Base-by-base conservation (phyloP, 345 rosid species). In the Gossypium herbaceum region DNA sequence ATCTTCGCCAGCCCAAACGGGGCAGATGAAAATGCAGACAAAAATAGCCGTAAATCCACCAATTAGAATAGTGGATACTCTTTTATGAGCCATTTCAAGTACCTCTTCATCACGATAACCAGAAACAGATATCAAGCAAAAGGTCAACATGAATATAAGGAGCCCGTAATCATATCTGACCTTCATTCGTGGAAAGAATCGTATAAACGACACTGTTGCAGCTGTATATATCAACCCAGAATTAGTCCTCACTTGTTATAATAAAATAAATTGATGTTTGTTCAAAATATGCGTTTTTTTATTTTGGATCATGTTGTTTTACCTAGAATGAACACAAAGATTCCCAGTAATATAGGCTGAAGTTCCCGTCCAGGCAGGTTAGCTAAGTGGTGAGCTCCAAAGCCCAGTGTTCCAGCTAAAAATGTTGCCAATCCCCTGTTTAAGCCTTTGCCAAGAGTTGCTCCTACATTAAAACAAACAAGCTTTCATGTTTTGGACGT, bases 141-240 rank as follows among this genome's bases (percentile, higher is more conserved):
- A 92, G 11, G 97, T 94, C 76, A 92, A 76, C 51, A 92, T 89
- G 81, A 94, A 94, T 64, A 91, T 88, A 75, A 85, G 47, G 48
- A 92, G 68, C 62, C 97, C 91, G 65, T 94, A 94, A 76, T 94
- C 97, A 43, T 92, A 94, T 86, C 97, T 89, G 13, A 92, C 90
- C 84, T 90, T 94, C 71, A 94, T 78, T 29, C 73, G 64, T 3
- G 98, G 98, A 19, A 92, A 86, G 82, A 92, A 94, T 47, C 97
- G 78, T 64, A 88, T 22, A 74, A 89, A 94, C 29, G 98, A 92
- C 9, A 88, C 79, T 29, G 75, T 29, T 16, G 89, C 63, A 63
- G 97, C 98, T 92, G 81, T 77, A 81, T 89, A 58, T 25, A 70
- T 43, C 12, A 8, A 41, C 3, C 44, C 58, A 50, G 11, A 66